Evolutionary conservation across 192 early-diverging fungal genomes (phyloP).

Genomic region (Chytriomyces confervae): DNA sequence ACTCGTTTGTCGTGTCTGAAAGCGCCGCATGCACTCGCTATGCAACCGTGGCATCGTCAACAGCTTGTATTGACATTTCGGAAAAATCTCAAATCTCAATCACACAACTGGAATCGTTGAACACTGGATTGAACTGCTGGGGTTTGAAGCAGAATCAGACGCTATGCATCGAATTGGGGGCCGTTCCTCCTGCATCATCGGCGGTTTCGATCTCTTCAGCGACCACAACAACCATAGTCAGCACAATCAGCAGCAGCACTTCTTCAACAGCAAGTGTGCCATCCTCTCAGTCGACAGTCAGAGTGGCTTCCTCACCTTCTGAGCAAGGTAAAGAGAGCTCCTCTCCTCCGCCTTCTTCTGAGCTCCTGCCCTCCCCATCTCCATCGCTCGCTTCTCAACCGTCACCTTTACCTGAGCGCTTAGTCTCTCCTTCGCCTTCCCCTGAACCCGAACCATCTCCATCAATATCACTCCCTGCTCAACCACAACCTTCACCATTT

Average conservation of each 20-base stretch:
- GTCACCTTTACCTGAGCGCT: too few relatives aligned
- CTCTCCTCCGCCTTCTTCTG: neutral
- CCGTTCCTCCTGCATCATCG: neutral
- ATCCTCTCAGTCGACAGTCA: neutral
- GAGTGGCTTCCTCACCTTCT: neutral
- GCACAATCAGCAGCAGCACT: neutral
- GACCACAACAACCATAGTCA: neutral
- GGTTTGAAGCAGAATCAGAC: conserved; percentile 22
- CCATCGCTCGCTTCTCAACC: neutral
- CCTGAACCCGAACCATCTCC: neutral
- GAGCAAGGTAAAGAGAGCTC: neutral
- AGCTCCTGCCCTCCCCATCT: neutral
- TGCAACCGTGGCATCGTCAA: conserved; percentile 10
- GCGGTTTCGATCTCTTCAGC: neutral
- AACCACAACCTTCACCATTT: neutral
- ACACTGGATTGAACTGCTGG: conserved; percentile 29
- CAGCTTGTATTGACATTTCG: conserved; percentile 24
- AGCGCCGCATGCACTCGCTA: neutral
- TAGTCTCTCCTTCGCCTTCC: neutral
- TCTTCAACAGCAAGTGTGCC: neutral
- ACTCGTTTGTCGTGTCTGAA: neutral
- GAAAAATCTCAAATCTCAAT: neutral
- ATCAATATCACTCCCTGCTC: neutral
- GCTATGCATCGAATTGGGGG: neutral
- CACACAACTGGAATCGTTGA: conserved; percentile 17